These are phyloP conservation scores for Omphalotus guepiniiformis DNA, from an alignment of 768 basidiomycete genomes.

Conservation along the genomic window DNA sequence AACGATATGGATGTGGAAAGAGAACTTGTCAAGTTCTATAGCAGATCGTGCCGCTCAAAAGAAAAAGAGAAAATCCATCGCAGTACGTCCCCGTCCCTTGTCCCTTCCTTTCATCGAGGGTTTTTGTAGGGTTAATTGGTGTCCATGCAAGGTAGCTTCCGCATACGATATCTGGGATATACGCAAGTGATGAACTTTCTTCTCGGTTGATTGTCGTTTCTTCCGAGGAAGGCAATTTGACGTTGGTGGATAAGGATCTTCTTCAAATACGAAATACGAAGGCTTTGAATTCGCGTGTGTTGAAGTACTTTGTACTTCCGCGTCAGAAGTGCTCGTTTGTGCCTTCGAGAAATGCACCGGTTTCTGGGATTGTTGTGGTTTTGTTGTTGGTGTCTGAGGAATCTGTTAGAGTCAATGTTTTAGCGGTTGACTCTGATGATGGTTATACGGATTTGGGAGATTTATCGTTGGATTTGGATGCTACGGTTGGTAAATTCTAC, in stretches of 20 bases:
- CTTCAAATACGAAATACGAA: constrained; percentile 17
- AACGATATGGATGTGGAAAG: constrained; percentile 61
- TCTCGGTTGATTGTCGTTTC: constrained; percentile 26
- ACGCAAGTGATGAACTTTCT: constrained; percentile 18
- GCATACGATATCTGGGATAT: constrained; percentile 30
- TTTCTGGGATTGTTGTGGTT: constrained; percentile 21
- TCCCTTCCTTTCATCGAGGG: constrained; percentile 9
- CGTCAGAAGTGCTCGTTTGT: constrained; percentile 26
- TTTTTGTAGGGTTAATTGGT: constrained; percentile 2
- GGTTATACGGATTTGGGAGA: constrained; percentile 19
- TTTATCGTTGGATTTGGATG: neutral
- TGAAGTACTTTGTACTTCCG: constrained; percentile 26
- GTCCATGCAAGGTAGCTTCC: constrained; percentile 33
- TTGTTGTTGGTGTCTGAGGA: constrained; percentile 19
- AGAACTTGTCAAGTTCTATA: constrained; percentile 37
- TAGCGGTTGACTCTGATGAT: constrained; percentile 29
- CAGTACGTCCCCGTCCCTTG: constrained; percentile 35
- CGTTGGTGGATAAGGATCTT: constrained; percentile 24
- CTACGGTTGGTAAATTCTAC: constrained; percentile 1
- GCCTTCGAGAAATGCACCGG: constrained; percentile 14
- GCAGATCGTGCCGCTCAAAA: constrained; percentile 30
- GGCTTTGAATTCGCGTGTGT: constrained; percentile 9
- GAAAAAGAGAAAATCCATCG: constrained; percentile 37
- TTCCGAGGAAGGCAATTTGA: constrained; percentile 23
- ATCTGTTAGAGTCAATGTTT: constrained; percentile 23